phyloP scores from a whole-genome alignment of 768 basidiomycete species.

The Pilatotrama ljubarskyi region DNA sequence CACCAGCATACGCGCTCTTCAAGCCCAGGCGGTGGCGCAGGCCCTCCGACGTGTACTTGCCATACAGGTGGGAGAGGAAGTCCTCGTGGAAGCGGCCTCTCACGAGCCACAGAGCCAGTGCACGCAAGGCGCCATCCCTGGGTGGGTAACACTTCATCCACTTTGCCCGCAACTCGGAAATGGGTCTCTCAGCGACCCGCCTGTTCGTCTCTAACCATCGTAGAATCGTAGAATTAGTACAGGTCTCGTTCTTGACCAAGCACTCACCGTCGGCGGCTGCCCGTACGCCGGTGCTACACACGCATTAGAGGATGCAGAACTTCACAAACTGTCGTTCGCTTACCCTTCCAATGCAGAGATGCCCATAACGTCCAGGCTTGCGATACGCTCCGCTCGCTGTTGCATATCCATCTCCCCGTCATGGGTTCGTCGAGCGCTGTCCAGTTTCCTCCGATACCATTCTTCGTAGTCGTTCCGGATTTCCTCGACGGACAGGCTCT shows the following conservation, averaged over 20 bases:
- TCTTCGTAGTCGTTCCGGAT: constrained; percentile 88
- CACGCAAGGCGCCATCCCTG: too few relatives aligned
- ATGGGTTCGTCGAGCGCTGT: constrained; percentile 59
- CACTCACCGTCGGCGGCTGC: too few relatives aligned
- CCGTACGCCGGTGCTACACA: constrained; percentile 61
- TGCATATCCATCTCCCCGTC: constrained; percentile 34
- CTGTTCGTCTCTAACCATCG: too few relatives aligned
- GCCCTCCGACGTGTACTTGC: constrained; percentile 89
- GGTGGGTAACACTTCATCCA: too few relatives aligned
- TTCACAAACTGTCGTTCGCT: constrained; percentile 24
- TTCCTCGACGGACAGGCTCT: constrained; percentile 83
- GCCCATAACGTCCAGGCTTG: constrained; percentile 72
- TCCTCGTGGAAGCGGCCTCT: too few relatives aligned
- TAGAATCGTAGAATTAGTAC: too few relatives aligned
- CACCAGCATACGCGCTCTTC: constrained; percentile 78
- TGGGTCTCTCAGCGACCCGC: too few relatives aligned
- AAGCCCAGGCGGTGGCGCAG: constrained; percentile 76
- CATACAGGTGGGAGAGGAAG: constrained; percentile 90
- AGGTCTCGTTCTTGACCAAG: too few relatives aligned
- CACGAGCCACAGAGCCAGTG: too few relatives aligned
- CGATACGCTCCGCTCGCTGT: constrained; percentile 39
- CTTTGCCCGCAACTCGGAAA: too few relatives aligned
- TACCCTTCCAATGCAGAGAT: constrained; percentile 91
- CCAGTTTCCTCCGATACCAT: constrained; percentile 77
- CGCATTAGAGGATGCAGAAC: not conserved